phyloP scores from a whole-genome alignment of 768 basidiomycete species.

The Cystobasidium onofrii region DNA sequence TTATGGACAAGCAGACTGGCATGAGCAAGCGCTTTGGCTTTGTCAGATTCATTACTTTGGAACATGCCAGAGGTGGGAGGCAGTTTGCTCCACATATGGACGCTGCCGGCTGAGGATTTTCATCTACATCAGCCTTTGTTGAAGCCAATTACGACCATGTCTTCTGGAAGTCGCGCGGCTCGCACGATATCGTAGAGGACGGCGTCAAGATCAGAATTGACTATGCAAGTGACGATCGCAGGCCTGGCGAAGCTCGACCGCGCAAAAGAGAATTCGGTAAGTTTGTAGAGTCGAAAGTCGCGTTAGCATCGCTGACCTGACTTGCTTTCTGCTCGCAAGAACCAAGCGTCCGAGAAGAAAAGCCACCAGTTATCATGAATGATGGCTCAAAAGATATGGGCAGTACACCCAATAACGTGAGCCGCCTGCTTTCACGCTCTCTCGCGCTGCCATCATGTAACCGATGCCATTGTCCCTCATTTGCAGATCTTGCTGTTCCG shows the following conservation, averaged over 20 bases:
- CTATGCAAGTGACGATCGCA: conserved; percentile 51
- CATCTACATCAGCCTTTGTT: conserved; percentile 77
- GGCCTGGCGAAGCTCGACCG: conserved; percentile 44
- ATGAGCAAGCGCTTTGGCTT: conserved; percentile 93
- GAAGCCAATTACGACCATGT: conserved; percentile 84
- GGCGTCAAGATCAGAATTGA: conserved; percentile 90
- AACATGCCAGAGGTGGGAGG: conserved; percentile 58
- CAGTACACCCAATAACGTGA: conserved; percentile 54
- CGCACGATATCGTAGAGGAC: conserved; percentile 69
- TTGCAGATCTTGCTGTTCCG: conserved; percentile 75
- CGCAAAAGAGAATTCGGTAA: background rate
- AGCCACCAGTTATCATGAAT: conserved; percentile 51
- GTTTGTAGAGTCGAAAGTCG: too few relatives aligned
- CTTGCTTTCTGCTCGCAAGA: background rate
- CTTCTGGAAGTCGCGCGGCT: conserved; percentile 81
- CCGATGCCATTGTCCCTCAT: background rate
- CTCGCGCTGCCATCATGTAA: too few relatives aligned
- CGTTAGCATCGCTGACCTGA: background rate
- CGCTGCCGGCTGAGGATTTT: too few relatives aligned
- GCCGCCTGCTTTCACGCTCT: background rate
- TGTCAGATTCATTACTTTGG: conserved; percentile 77
- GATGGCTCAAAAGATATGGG: conserved; percentile 96
- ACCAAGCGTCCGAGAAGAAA: background rate
- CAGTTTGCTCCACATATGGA: too few relatives aligned
- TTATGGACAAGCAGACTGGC: conserved; percentile 92